Evolutionary conservation across 306 rosid species (phyloP).

Genomic region (Coriaria nepalensis): DNA sequence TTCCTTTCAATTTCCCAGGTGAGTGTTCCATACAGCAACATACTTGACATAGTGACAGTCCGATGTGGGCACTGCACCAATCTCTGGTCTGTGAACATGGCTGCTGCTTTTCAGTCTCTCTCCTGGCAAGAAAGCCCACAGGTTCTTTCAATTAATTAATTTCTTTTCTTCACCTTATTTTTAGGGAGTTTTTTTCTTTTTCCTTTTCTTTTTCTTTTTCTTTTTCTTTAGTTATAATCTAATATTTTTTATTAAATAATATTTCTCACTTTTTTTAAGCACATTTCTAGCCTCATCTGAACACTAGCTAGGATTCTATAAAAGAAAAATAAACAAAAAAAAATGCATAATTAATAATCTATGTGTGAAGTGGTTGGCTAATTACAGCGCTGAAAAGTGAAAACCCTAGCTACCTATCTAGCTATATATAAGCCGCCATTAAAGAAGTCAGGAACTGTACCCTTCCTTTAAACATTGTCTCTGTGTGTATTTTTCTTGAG

Average conservation of each 20-base stretch:
- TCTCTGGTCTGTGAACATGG: slow-evolving; percentile 99
- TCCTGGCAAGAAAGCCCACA: slow-evolving; percentile 66
- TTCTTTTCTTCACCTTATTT: slow-evolving; percentile 17
- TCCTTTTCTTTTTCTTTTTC: slow-evolving; percentile 7
- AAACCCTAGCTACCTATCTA: slow-evolving; percentile 31
- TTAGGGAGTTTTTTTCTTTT: slow-evolving; percentile 15
- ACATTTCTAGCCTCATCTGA: too few relatives aligned
- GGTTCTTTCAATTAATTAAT: background rate
- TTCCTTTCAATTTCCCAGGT: slow-evolving; percentile 39
- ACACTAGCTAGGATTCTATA: too few relatives aligned
- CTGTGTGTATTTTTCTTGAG: slow-evolving; percentile 4
- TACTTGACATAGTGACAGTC: slow-evolving; percentile 90
- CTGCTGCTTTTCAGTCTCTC: slow-evolving; percentile 86
- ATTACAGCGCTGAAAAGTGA: slow-evolving; percentile 3
- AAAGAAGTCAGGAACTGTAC: slow-evolving; percentile 18
- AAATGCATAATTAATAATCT: too few relatives aligned
- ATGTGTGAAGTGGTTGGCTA: too few relatives aligned
- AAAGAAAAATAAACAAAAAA: too few relatives aligned
- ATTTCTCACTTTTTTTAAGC: too few relatives aligned
- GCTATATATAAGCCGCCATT: slow-evolving; percentile 61
- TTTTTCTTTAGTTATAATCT: too few relatives aligned
- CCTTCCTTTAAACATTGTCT: slow-evolving; percentile 12
- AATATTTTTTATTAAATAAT: too few relatives aligned
- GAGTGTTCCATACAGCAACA: slow-evolving; percentile 97
- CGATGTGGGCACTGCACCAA: slow-evolving; percentile 99